phyloP scores from a whole-genome alignment of 352 stramenopile species.

The Blastocystis sp. region DNA sequence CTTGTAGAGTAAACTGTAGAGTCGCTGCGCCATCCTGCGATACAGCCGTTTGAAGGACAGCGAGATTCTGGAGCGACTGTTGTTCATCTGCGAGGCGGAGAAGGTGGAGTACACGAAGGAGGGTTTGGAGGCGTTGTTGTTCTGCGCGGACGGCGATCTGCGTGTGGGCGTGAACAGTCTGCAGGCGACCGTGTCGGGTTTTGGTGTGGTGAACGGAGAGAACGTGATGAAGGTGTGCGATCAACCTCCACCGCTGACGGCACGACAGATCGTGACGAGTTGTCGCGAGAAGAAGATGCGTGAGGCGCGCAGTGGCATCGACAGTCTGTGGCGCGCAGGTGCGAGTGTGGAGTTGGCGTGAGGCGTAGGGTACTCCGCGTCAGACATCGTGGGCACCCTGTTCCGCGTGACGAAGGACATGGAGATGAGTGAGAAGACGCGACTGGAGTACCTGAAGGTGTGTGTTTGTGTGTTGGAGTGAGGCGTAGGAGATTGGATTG shows the following conservation, averaged over 20 bases:
- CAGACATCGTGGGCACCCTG: slow-evolving; percentile 94
- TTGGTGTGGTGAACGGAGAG: slow-evolving; percentile 88
- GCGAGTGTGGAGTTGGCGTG: background rate
- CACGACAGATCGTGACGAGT: slow-evolving; percentile 82
- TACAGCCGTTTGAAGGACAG: slow-evolving; percentile 91
- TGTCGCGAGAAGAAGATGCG: slow-evolving; percentile 83
- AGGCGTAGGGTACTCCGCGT: slow-evolving; percentile 84
- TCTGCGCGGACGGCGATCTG: slow-evolving; percentile 97
- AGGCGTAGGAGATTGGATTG: slow-evolving; percentile 82
- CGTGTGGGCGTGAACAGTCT: slow-evolving; percentile 97
- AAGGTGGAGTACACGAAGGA: slow-evolving; percentile 81
- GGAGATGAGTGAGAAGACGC: slow-evolving; percentile 80
- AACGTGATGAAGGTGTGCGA: slow-evolving; percentile 93
- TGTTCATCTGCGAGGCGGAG: slow-evolving; percentile 88
- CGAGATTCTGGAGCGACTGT: slow-evolving; percentile 88
- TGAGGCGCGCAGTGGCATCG: slow-evolving; percentile 78
- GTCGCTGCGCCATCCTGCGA: slow-evolving; percentile 91
- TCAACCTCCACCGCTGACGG: slow-evolving; percentile 87
- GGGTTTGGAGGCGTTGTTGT: slow-evolving; percentile 93
- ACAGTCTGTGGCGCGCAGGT: slow-evolving; percentile 77
- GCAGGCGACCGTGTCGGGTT: slow-evolving; percentile 90
- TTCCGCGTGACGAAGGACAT: slow-evolving; percentile 90
- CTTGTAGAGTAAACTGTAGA: slow-evolving; percentile 76
- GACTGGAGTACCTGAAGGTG: slow-evolving; percentile 82
- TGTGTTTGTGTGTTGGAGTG: slow-evolving; percentile 74